phyloP scores from a whole-genome alignment of 1,284 basidiomycete genomes.

The Golubevia sp. region DNA sequence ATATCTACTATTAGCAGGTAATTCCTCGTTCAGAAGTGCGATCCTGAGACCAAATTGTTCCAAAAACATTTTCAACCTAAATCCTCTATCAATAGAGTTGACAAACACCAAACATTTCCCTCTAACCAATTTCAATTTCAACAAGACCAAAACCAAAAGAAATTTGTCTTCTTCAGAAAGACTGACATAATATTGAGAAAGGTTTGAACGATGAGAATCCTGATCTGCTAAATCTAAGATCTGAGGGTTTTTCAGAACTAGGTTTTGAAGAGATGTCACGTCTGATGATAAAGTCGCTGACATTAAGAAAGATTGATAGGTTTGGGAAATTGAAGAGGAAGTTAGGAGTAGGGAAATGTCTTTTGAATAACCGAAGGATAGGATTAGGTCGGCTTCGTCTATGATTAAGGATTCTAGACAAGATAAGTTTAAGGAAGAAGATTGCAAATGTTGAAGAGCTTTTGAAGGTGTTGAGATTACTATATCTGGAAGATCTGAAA shows the following conservation, averaged over 20 bases:
- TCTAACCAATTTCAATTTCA: slow-evolving; percentile 52
- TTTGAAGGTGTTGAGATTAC: slow-evolving; percentile 53
- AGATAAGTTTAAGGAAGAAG: slow-evolving; percentile 30
- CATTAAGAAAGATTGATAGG: slow-evolving; percentile 52
- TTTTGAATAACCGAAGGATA: slow-evolving; percentile 52
- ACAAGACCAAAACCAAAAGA: slow-evolving; percentile 51
- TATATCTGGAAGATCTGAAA: slow-evolving; percentile 53
- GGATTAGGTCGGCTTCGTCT: slow-evolving; percentile 59
- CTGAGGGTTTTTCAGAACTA: slow-evolving; percentile 39
- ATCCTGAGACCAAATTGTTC: slow-evolving; percentile 34
- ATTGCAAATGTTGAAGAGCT: slow-evolving; percentile 35
- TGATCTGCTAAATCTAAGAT: not conserved
- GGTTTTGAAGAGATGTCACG: slow-evolving; percentile 38
- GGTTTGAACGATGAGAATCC: slow-evolving; percentile 14
- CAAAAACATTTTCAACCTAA: slow-evolving; percentile 53
- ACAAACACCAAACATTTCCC: slow-evolving; percentile 58
- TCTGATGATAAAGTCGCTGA: slow-evolving; percentile 53
- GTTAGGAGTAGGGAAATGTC: slow-evolving; percentile 35
- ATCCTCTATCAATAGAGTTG: slow-evolving; percentile 55
- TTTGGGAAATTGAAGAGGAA: slow-evolving; percentile 16
- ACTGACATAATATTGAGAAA: slow-evolving; percentile 49
- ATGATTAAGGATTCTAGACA: slow-evolving; percentile 48
- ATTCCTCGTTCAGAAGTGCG: not conserved
- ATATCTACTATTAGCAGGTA: not conserved
- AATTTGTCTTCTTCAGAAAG: slow-evolving; percentile 57